These are phyloP conservation scores for Lentinula boryana DNA, from an alignment of 768 basidiomycete genomes.

Conservation along the genomic window DNA sequence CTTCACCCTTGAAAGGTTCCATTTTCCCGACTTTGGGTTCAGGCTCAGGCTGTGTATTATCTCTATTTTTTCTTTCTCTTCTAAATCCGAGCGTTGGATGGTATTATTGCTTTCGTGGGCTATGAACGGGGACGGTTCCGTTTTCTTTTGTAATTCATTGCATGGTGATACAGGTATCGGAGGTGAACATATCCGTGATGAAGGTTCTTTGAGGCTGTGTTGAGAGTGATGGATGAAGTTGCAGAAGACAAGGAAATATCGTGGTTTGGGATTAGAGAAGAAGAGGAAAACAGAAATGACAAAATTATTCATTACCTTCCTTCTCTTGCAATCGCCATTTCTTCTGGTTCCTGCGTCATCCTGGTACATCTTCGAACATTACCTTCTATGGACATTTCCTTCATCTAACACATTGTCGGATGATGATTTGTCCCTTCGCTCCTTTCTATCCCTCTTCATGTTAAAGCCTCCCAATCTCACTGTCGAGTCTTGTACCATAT, in stretches of 20 bases:
- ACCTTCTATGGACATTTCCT: not conserved
- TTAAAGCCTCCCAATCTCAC: not conserved
- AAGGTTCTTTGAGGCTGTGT: not conserved
- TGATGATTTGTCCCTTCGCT: not conserved
- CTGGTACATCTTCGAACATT: not conserved
- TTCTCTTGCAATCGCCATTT: not conserved
- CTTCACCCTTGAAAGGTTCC: not conserved
- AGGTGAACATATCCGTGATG: not conserved
- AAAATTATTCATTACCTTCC: not conserved
- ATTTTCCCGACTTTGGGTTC: not conserved
- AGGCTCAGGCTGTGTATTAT: slow-evolving; percentile 3
- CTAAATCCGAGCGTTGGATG: not conserved
- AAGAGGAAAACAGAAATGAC: not conserved
- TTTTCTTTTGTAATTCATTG: not conserved
- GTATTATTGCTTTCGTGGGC: not conserved
- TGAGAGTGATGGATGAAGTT: not conserved
- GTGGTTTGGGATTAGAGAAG: not conserved
- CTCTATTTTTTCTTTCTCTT: not conserved
- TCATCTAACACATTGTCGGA: not conserved
- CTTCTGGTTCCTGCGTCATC: not conserved
- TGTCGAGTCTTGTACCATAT: not conserved
- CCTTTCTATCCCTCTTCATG: not conserved
- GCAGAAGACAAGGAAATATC: not conserved
- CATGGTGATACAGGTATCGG: not conserved
- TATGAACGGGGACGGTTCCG: not conserved